Evolutionary conservation across 2,329 filamentous ascomycete species (phyloP).

Genomic region (Pseudogymnoascus verrucosus): DNA sequence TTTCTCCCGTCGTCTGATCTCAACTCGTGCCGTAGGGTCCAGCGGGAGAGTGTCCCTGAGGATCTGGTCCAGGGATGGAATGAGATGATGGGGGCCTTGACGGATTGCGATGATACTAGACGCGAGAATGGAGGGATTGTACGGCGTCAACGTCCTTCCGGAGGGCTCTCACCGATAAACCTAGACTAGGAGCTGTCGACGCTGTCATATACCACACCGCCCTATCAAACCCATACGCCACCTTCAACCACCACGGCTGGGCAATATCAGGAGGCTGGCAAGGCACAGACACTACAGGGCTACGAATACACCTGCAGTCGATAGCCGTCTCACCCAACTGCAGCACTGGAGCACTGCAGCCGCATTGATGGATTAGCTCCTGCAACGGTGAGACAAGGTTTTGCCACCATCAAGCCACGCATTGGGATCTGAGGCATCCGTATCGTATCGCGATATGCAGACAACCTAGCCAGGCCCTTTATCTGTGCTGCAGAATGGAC

Average conservation of each 20-base stretch:
- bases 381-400: background rate
- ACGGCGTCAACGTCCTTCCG: background rate
- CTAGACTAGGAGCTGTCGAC: background rate
- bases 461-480: background rate
- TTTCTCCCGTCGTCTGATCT: background rate
- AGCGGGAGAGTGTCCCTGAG: background rate
- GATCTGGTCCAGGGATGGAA: background rate
- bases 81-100: background rate
- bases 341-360: background rate
- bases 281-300: background rate
- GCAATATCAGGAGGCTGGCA: background rate
- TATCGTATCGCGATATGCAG: background rate
- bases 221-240: background rate
- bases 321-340: background rate
- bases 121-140: background rate
- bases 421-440: background rate
- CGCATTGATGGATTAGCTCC: background rate
- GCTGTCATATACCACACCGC: background rate
- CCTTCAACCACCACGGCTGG: background rate
- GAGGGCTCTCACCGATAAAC: background rate
- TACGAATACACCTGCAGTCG: background rate
- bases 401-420: background rate
- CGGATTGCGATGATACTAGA: background rate
- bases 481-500: background rate
- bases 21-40: background rate